These are phyloP conservation scores for Neurospora terricola DNA, from an alignment of 495 filamentous ascomycete genomes.

Conservation along the genomic window DNA sequence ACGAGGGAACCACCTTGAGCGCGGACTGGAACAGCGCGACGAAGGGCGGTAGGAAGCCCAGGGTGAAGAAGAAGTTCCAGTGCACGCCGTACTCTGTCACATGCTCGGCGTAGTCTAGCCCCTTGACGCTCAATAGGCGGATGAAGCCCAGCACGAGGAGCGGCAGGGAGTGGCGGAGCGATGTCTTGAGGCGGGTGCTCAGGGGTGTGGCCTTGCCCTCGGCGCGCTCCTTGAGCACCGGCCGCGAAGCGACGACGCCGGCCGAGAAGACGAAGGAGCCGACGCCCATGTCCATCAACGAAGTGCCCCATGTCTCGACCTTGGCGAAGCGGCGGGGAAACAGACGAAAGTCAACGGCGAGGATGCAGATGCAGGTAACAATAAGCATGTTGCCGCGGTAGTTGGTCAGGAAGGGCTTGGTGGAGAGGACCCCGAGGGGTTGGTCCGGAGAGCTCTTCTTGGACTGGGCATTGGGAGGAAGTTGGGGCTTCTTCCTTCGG, in stretches of 20 bases:
- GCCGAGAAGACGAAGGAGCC: conserved; percentile 95
- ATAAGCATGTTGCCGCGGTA: conserved; percentile 89
- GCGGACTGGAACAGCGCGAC: conserved; percentile 73
- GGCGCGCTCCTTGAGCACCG: conserved; percentile 64
- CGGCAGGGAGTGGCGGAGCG: conserved; percentile 72
- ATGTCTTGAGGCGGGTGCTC: conserved; percentile 43
- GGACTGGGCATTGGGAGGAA: conserved; percentile 38
- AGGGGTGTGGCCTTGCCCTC: conserved; percentile 39
- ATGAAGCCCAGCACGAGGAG: conserved; percentile 72
- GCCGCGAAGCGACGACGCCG: conserved; percentile 81
- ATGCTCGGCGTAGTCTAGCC: conserved; percentile 91
- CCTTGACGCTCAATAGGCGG: conserved; percentile 81
- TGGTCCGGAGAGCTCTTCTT: conserved; percentile 8
- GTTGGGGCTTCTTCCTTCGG: conserved; percentile 45
- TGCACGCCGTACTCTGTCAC: conserved; percentile 97
- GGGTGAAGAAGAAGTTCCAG: conserved; percentile 99
- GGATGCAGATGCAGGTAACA: conserved; percentile 82
- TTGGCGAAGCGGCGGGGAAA: conserved; percentile 95
- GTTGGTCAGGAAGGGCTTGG: conserved; percentile 82
- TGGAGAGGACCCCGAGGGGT: conserved; percentile 49
- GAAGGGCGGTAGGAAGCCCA: conserved; percentile 81
- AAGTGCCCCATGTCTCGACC: conserved; percentile 96
- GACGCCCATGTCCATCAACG: conserved; percentile 95
- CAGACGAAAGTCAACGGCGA: conserved; percentile 91
- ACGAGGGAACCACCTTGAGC: conserved; percentile 54